phyloP scores from a whole-genome alignment of 371 early-diverging fungal species.

The Apophysomyces trapeziformis region DNA sequence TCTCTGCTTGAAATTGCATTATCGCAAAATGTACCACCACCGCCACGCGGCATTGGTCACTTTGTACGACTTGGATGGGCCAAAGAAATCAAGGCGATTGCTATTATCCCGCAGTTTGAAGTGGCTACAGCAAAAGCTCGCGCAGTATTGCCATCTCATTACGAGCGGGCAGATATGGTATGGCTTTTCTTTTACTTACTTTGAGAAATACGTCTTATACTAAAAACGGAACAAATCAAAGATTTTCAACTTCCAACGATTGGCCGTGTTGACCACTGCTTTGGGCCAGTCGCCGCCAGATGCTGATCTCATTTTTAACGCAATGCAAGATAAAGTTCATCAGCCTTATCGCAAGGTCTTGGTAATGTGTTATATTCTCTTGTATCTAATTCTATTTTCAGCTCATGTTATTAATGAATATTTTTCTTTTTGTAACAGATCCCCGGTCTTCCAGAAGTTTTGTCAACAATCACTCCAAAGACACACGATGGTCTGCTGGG shows the following conservation, averaged over 20 bases:
- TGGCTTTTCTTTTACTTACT: conserved; percentile 20
- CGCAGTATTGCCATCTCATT: conserved; percentile 80
- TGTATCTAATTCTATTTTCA: background rate
- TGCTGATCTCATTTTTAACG: conserved; percentile 79
- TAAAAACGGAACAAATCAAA: conserved; percentile 22
- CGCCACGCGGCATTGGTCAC: conserved; percentile 71
- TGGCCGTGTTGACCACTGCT: conserved; percentile 86
- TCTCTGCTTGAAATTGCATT: conserved; percentile 48
- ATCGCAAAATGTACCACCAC: conserved; percentile 49
- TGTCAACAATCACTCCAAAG: conserved; percentile 73
- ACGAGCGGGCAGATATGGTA: conserved; percentile 83
- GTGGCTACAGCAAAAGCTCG: conserved; percentile 92
- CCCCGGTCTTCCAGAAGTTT: conserved; percentile 91
- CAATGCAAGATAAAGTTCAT: conserved; percentile 95
- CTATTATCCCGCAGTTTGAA: conserved; percentile 90
- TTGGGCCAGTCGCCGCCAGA: conserved; percentile 72
- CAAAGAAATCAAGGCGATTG: conserved; percentile 78
- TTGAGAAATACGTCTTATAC: too few relatives aligned
- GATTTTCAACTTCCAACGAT: conserved; percentile 93
- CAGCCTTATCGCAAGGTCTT: conserved; percentile 92
- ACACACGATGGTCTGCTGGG: conserved; percentile 88
- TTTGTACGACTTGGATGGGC: conserved; percentile 71
- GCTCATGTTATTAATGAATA: too few relatives aligned
- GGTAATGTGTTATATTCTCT: conserved; percentile 45
- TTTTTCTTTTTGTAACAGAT: conserved; percentile 41